Percentiles rank a stretch among this genome's conserved stretches.
phyloP scores from a whole-genome alignment of 1,139 yeast species.

The Yamadazyma diospyri region DNA sequence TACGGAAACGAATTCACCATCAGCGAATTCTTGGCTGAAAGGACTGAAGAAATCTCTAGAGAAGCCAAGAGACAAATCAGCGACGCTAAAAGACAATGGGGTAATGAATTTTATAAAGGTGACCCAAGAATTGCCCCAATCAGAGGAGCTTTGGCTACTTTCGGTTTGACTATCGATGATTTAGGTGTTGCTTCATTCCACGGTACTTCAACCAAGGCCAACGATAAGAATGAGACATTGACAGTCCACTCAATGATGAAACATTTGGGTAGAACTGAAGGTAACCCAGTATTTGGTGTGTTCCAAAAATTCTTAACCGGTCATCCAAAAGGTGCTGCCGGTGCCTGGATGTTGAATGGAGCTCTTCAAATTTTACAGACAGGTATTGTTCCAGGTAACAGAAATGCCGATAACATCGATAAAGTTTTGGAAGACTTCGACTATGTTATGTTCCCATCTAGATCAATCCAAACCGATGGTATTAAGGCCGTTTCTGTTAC shows the following conservation, averaged over 20 bases:
- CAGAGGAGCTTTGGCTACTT: slow-evolving; percentile 94
- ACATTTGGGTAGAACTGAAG: slow-evolving; percentile 94
- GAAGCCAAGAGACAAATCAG: slow-evolving; percentile 83
- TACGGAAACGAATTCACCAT: slow-evolving; percentile 53
- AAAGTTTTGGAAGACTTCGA: slow-evolving; percentile 75
- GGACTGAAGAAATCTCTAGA: slow-evolving; percentile 81
- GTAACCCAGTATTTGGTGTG: slow-evolving; percentile 96
- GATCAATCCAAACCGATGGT: slow-evolving; percentile 92
- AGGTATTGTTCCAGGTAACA: slow-evolving; percentile 97
- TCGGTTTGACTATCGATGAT: slow-evolving; percentile 90
- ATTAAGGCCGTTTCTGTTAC: slow-evolving; percentile 95
- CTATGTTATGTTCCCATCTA: slow-evolving; percentile 90
- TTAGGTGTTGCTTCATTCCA: slow-evolving; percentile 98
- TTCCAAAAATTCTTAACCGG: slow-evolving; percentile 99
- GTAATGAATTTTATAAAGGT: slow-evolving; percentile 86
- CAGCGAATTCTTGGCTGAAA: slow-evolving; percentile 64
- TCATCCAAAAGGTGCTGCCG: slow-evolving; percentile 99
- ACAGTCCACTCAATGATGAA: slow-evolving; percentile 89
- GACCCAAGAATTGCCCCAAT: slow-evolving; percentile 96
- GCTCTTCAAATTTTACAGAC: slow-evolving; percentile 88
- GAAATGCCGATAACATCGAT: slow-evolving; percentile 97
- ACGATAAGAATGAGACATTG: slow-evolving; percentile 95
- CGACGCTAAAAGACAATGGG: slow-evolving; percentile 92
- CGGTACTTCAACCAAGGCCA: slow-evolving; percentile 97
- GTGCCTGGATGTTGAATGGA: slow-evolving; percentile 99